A percentile compares a stretch with the other conserved stretches of the same genome.
Evolutionary conservation across 169 alveolate genomes (phyloP).

Genomic region (Eimeria nieschulzi): DNA sequence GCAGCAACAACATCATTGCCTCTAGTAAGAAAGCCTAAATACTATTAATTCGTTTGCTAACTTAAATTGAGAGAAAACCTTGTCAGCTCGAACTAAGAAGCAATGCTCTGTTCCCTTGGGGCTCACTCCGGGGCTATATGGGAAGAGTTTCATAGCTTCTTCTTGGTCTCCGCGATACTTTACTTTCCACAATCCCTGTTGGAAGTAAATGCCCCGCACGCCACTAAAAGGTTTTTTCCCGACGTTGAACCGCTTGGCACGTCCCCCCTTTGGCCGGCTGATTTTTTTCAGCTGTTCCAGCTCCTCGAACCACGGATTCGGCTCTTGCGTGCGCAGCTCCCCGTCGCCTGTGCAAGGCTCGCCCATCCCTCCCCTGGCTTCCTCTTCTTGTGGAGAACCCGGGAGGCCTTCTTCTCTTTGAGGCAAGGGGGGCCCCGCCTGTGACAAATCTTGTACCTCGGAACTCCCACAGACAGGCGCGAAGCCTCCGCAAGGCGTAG

Average conservation of each 20-base stretch:
- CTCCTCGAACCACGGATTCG: slow-evolving; percentile 61
- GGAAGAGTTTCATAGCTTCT: slow-evolving; percentile 69
- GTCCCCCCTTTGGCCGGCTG: slow-evolving; percentile 71
- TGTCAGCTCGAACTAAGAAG: no score
- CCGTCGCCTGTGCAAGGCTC: neutral
- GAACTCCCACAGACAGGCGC: neutral
- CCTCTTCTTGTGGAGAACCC: neutral
- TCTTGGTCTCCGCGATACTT: slow-evolving; percentile 71
- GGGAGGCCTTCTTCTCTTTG: slow-evolving; percentile 8
- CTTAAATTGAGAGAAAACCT: no score
- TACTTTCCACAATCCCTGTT: slow-evolving; percentile 79
- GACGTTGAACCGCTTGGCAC: slow-evolving; percentile 72
- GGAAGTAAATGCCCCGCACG: slow-evolving; percentile 78
- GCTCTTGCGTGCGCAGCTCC: slow-evolving; percentile 1
- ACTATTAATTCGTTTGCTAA: no score
- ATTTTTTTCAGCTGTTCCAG: slow-evolving; percentile 54
- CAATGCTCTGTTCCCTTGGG: neutral
- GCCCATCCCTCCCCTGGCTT: neutral
- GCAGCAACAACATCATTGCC: no score
- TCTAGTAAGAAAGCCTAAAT: no score
- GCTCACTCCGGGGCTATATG: slow-evolving; percentile 67
- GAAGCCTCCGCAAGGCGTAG: slow-evolving; percentile 4
- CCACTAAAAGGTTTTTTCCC: slow-evolving; percentile 77
- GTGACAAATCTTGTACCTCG: neutral
- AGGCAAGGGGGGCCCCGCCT: neutral